Conservation (phyloP, 306 rosid species). For the Rosa persica region DNA sequence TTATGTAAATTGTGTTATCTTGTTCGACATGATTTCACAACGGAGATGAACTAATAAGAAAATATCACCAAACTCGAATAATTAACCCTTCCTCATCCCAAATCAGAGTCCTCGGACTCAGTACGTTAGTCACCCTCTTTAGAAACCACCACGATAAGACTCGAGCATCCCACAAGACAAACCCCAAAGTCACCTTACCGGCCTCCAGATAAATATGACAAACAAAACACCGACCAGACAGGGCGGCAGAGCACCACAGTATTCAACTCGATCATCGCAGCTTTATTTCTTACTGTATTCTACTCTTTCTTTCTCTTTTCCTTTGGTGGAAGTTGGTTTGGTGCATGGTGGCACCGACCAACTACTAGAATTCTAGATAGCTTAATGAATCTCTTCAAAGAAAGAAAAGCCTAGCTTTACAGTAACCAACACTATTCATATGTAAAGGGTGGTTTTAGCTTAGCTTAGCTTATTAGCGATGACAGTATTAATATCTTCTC, state of each 20-base stretch:
- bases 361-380: constrained; percentile 7
- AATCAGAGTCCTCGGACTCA: background rate
- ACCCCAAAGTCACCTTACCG: background rate
- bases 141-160: background rate
- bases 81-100: background rate
- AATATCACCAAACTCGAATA: too few relatives aligned
- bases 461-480: background rate
- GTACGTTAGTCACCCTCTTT: background rate
- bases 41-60: too few relatives aligned
- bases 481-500: constrained; percentile 21
- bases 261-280: background rate
- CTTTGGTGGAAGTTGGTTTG: background rate
- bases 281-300: background rate
- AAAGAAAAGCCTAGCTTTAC: constrained; percentile 32
- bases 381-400: constrained; percentile 34
- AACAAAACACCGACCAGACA: background rate
- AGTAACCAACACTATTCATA: constrained; percentile 40
- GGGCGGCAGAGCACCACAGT: background rate
- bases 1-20: too few relatives aligned
- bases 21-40: background rate
- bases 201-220: background rate
- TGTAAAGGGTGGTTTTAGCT: background rate
- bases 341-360: background rate
- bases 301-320: background rate
- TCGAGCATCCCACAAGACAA: background rate